Conservation (phyloP, 2,329 filamentous ascomycete species). For the Microdochium paspali region DNA sequence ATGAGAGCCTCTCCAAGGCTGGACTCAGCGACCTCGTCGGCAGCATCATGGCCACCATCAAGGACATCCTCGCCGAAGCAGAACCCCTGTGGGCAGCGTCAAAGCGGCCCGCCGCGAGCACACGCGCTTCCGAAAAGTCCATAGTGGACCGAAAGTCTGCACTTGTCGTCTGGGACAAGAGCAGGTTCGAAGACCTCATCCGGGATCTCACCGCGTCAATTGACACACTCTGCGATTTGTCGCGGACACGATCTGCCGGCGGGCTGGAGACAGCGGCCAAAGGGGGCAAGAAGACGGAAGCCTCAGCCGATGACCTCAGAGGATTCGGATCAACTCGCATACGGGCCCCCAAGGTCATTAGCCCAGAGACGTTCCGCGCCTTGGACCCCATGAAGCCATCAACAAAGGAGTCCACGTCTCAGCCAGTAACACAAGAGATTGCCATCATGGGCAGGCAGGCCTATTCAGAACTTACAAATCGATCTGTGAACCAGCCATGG, state of each 20-base stretch:
- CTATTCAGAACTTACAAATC: slow-evolving; percentile 36
- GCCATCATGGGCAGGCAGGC: slow-evolving; percentile 42
- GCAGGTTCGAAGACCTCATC: slow-evolving; percentile 66
- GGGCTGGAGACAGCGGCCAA: slow-evolving; percentile 22
- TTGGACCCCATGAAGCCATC: slow-evolving; percentile 30
- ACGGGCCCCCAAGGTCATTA: slow-evolving; percentile 50
- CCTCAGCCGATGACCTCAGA: slow-evolving; percentile 33
- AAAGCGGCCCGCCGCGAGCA: slow-evolving; percentile 31
- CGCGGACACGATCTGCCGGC: slow-evolving; percentile 48
- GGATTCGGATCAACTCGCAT: slow-evolving; percentile 52
- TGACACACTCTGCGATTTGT: slow-evolving; percentile 71
- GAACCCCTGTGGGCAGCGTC: slow-evolving; percentile 62
- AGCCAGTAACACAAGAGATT: slow-evolving; percentile 31
- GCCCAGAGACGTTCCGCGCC: slow-evolving; percentile 42
- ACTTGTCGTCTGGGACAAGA: slow-evolving; percentile 57
- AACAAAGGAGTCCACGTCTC: slow-evolving; percentile 22
- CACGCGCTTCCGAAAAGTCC: slow-evolving; percentile 25
- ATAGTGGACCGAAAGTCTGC: slow-evolving; percentile 41
- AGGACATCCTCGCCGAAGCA: slow-evolving; percentile 68
- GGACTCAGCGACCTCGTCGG: slow-evolving; percentile 69
- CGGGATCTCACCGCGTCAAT: slow-evolving; percentile 68
- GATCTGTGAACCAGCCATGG: slow-evolving; percentile 33
- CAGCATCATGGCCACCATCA: slow-evolving; percentile 72
- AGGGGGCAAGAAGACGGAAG: slow-evolving; percentile 22
- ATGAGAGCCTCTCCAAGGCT: slow-evolving; percentile 60